Evolutionary conservation across 768 basidiomycete species (phyloP).

Genomic region (Pilatotrama ljubarskyi): DNA sequence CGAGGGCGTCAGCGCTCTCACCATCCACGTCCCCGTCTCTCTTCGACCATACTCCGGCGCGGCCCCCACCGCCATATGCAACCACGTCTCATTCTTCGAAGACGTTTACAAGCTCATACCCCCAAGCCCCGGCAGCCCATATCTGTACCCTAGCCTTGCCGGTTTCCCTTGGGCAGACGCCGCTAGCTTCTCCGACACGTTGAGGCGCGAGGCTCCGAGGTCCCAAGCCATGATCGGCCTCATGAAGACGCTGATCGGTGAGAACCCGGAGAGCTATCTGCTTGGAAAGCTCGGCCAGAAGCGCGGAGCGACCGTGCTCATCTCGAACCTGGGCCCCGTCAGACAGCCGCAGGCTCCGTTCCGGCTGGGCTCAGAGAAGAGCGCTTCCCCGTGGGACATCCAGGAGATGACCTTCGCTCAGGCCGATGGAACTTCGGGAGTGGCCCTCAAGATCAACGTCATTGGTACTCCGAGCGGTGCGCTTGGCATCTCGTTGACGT

Average conservation of each 20-base stretch:
- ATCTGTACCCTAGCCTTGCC: background rate
- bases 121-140: background rate
- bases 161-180: conserved; percentile 35
- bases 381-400: conserved; percentile 21
- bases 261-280: conserved; percentile 31
- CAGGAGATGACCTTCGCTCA: conserved; percentile 21
- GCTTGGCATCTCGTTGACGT: conserved; percentile 22
- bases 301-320: conserved; percentile 33
- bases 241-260: conserved; percentile 36
- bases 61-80: conserved; percentile 35
- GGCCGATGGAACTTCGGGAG: conserved; percentile 17
- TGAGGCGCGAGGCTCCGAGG: conserved; percentile 26
- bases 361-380: background rate
- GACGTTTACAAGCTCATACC: conserved; percentile 25
- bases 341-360: background rate
- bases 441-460: conserved; percentile 26
- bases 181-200: conserved; percentile 27
- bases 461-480: conserved; percentile 21
- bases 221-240: conserved; percentile 33
- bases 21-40: conserved; percentile 34
- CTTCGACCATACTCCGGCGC: conserved; percentile 33
- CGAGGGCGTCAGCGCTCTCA: conserved; percentile 8
- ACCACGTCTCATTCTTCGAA: conserved; percentile 32
- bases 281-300: conserved; percentile 35
- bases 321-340: conserved; percentile 43